Evolutionary conservation across 768 basidiomycete genomes (phyloP).

Genomic region (Lactarius sanguifluus): DNA sequence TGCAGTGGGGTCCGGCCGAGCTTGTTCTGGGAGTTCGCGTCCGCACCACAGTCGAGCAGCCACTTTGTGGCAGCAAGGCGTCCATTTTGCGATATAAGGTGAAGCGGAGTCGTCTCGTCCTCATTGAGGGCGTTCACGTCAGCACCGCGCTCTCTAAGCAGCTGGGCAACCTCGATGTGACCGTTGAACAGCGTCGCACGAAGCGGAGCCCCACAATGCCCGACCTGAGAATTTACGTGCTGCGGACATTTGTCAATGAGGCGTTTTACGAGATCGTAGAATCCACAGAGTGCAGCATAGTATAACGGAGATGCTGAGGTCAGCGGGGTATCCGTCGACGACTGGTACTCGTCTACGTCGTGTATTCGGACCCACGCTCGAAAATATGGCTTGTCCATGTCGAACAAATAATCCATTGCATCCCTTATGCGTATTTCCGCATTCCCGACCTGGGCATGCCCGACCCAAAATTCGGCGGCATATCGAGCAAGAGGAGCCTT

Average conservation of each 20-base stretch:
- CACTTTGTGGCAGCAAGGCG: neutral
- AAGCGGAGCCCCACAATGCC: neutral
- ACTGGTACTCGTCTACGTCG: no score
- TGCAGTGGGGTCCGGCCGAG: neutral
- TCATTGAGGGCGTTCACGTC: neutral
- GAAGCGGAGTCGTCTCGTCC: neutral
- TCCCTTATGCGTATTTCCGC: neutral
- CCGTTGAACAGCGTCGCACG: neutral
- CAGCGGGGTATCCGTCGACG: no score
- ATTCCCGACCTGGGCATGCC: neutral
- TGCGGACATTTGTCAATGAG: neutral
- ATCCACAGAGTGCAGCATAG: neutral
- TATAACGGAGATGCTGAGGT: neutral
- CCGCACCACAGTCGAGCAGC: neutral
- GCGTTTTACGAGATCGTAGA: neutral
- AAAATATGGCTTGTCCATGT: neutral
- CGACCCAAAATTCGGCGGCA: neutral
- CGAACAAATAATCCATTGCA: neutral
- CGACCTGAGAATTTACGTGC: neutral
- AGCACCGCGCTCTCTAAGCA: neutral
- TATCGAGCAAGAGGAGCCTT: neutral
- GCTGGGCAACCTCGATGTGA: neutral
- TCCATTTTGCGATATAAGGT: neutral
- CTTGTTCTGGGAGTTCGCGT: neutral
- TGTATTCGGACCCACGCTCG: neutral